phyloP scores from a whole-genome alignment of 2,329 filamentous ascomycete genomes.

The Gnomoniopsis sp. region DNA sequence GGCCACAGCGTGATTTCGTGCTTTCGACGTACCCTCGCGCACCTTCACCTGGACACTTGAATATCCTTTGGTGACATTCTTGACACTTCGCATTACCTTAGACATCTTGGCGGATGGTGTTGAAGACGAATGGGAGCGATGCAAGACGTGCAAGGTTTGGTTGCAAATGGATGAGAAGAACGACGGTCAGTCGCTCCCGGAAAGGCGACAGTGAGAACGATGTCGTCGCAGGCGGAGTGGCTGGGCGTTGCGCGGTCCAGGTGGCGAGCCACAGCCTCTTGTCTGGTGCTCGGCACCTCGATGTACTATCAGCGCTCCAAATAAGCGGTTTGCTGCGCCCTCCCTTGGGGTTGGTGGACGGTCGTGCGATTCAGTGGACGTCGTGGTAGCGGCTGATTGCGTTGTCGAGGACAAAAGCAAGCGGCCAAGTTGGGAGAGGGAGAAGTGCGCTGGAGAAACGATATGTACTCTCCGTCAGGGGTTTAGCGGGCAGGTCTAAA shows the following conservation, averaged over 20 bases:
- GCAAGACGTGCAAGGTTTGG: not conserved
- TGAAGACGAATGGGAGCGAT: not conserved
- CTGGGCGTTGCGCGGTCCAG: slow-evolving; percentile 9
- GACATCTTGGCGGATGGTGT: slow-evolving; percentile 64
- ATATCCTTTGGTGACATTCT: slow-evolving; percentile 99
- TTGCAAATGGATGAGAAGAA: not conserved
- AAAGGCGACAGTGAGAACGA: not conserved
- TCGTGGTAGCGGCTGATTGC: not conserved
- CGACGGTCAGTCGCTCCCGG: not conserved
- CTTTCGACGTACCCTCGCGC: slow-evolving; percentile 74
- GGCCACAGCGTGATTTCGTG: not conserved
- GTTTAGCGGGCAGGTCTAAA: not conserved
- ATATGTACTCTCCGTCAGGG: not conserved
- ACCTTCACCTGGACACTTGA: slow-evolving; percentile 97
- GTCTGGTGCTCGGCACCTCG: slow-evolving; percentile 1
- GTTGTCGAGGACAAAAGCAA: slow-evolving; percentile 6
- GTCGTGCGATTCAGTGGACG: not conserved
- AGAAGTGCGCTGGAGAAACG: not conserved
- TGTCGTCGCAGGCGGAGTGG: slow-evolving; percentile 11
- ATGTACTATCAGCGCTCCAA: not conserved
- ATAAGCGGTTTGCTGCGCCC: not conserved
- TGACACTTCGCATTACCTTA: slow-evolving; percentile 94
- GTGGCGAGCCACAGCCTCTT: slow-evolving; percentile 9
- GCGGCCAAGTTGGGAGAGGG: slow-evolving; percentile 1
- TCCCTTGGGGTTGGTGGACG: not conserved